Percentiles rank a stretch among this genome's conserved stretches.
These are phyloP conservation scores for Silene vulgaris DNA, from an alignment of 179 eudicot genomes.

Conservation along the genomic window DNA sequence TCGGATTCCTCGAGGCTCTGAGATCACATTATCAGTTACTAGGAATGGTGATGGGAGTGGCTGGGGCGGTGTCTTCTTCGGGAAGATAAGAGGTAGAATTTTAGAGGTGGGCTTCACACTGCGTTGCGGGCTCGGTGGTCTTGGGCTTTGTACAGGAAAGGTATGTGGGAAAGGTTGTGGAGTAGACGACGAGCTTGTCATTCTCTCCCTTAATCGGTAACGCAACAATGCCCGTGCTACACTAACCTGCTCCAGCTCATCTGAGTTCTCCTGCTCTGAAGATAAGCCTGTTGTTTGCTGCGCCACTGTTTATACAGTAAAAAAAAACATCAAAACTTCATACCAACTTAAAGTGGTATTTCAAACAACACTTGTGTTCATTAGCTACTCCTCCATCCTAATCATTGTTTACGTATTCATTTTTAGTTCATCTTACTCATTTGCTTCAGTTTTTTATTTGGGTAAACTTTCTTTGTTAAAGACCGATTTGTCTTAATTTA, in stretches of 20 bases:
- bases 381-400: neutral
- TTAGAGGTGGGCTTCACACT: conserved; percentile 51
- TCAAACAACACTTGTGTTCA: neutral
- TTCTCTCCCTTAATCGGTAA: conserved; percentile 48
- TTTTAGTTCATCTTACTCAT: too few relatives aligned
- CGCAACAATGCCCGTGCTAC: conserved; percentile 67
- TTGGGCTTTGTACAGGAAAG: conserved; percentile 49
- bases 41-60: conserved; percentile 27
- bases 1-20: conserved; percentile 30
- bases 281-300: conserved; percentile 52
- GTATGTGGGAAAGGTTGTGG: conserved; percentile 51
- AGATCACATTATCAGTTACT: conserved; percentile 11
- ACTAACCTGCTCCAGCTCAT: conserved; percentile 75
- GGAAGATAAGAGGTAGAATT: conserved; percentile 68
- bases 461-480: too few relatives aligned
- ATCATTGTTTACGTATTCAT: too few relatives aligned
- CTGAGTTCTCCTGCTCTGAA: conserved; percentile 43
- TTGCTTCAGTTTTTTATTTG: too few relatives aligned
- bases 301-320: conserved; percentile 43
- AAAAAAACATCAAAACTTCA: conserved; percentile 23
- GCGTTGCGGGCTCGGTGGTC: conserved; percentile 47
- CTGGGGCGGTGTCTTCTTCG: conserved; percentile 45
- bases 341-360: neutral
- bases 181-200: conserved; percentile 31
- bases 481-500: too few relatives aligned